Evolutionary conservation across 169 alveolate species (phyloP).

Genomic region (Plasmodium fragile): DNA sequence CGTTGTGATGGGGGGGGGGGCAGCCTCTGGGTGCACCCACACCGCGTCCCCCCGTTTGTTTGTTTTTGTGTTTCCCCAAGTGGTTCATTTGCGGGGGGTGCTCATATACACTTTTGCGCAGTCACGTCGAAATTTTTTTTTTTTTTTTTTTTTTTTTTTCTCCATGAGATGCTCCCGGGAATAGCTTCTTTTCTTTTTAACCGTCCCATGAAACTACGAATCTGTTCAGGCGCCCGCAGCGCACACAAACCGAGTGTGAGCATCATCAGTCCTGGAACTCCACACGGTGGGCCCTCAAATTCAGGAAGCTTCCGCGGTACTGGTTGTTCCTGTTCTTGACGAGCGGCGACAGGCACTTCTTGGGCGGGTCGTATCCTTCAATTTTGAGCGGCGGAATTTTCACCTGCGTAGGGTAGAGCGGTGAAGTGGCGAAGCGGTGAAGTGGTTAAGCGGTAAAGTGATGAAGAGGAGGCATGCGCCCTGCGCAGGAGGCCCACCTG

Average conservation of each 20-base stretch:
- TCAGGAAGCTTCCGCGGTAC: conserved; percentile 55
- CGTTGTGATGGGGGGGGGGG: background rate
- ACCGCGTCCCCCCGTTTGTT: background rate
- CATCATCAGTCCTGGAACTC: conserved; percentile 61
- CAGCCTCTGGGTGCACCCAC: background rate
- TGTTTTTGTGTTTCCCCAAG: background rate
- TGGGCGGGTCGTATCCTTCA: conserved; percentile 87
- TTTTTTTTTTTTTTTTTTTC: no score
- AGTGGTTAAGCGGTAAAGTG: background rate
- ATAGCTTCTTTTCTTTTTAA: background rate
- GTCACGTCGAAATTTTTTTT: background rate
- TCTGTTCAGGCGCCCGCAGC: background rate
- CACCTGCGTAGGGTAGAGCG: conserved; percentile 57
- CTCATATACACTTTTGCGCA: no score
- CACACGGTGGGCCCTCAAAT: conserved; percentile 54
- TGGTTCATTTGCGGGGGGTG: background rate
- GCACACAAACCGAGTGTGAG: background rate
- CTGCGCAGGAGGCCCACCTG: conserved; percentile 78
- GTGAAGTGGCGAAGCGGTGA: background rate
- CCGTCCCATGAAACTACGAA: background rate
- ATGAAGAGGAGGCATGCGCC: background rate
- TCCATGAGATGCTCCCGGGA: background rate
- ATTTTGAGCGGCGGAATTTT: conserved; percentile 83
- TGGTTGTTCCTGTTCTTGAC: conserved; percentile 60
- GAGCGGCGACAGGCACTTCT: conserved; percentile 81